Conservation (phyloP, 2,329 filamentous ascomycete genomes). For the Aspergillus neotritici region DNA sequence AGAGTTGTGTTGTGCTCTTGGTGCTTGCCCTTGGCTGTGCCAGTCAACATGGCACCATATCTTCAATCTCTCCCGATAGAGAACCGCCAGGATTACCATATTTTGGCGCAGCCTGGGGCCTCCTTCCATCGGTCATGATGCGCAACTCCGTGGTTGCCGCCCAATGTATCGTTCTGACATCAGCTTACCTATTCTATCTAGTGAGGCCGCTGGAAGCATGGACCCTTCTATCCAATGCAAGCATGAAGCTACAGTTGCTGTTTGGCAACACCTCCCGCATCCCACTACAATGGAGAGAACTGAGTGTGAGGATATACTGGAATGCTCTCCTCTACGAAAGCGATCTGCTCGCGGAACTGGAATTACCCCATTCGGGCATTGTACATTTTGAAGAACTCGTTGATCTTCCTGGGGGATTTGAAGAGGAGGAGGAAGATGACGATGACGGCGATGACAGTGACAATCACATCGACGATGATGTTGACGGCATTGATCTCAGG, state of each 20-base stretch:
- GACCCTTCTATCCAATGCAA: constrained; percentile 72
- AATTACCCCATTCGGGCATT: constrained; percentile 76
- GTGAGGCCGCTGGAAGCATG: constrained; percentile 78
- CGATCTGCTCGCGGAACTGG: constrained; percentile 71
- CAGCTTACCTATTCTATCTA: constrained; percentile 76
- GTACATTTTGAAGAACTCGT: constrained; percentile 77
- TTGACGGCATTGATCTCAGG: constrained; percentile 28
- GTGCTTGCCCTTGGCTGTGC: constrained; percentile 74
- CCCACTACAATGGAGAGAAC: constrained; percentile 63
- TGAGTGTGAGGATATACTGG: constrained; percentile 77
- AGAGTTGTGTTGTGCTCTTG: constrained; percentile 75
- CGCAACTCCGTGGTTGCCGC: constrained; percentile 71
- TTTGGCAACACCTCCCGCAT: constrained; percentile 68
- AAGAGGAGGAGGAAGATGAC: constrained; percentile 53
- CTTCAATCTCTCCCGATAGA: constrained; percentile 60
- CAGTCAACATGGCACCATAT: constrained; percentile 69
- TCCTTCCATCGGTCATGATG: constrained; percentile 73
- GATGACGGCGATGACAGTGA: constrained; percentile 11
- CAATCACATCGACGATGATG: constrained; percentile 1
- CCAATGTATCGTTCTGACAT: constrained; percentile 73
- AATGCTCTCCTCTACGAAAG: constrained; percentile 76
- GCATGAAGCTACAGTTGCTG: constrained; percentile 73
- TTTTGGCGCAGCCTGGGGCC: constrained; percentile 72
- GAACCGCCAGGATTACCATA: constrained; percentile 72
- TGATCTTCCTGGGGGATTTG: constrained; percentile 70